Base-by-base conservation (phyloP, 768 basidiomycete genomes). In the Solioccasus polychromus region DNA sequence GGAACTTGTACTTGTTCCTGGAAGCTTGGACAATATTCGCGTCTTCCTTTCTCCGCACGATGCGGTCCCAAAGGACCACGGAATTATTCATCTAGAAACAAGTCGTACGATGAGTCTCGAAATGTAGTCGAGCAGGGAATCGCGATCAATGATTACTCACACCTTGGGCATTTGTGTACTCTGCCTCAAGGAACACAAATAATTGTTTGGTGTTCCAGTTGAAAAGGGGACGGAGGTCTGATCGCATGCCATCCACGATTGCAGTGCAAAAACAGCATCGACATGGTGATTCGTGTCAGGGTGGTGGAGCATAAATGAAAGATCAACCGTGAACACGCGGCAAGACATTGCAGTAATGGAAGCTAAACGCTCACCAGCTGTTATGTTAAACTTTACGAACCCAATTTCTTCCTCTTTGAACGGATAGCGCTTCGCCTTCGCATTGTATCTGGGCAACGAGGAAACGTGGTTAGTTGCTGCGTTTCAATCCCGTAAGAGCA, bases 121-220 rank as follows among this genome's bases (percentile, higher is more conserved):
- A 40, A 41, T 23, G 37, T 40, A 47, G 38, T 37, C 25, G n/a
- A 43, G 35, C 31, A 42, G 44, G 39, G 38, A 36, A 31, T 23
- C 24, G 36, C 28, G 15, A 34, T 36, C 11, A 22, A 47, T 37
- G 23, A 39, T 36, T 17, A 66, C 88, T 69, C 61, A 92, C 92
- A 37, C 88, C 82, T 63, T 85, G 69, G 0, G 74, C 64, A 44
- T 83, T 87, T 26, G 74, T 74, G 61, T 92, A 94, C 63, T 94
- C 90, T 1, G 88, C 92, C 55, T 83, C 79, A 26, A 95, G 76
- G 59, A 89, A 92, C 11, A 94, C 64, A 63, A 95, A 94, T 10
- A 95, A 60, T 61, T 95, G 92, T 67, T 95, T 95, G n/a, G 92
- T 94, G 66, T 95, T 95, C 92, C 92, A 95, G 68, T 93, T 72